Evolutionary conservation across 169 alveolate species (phyloP).

Genomic region (Plasmodium cynomolgi): DNA sequence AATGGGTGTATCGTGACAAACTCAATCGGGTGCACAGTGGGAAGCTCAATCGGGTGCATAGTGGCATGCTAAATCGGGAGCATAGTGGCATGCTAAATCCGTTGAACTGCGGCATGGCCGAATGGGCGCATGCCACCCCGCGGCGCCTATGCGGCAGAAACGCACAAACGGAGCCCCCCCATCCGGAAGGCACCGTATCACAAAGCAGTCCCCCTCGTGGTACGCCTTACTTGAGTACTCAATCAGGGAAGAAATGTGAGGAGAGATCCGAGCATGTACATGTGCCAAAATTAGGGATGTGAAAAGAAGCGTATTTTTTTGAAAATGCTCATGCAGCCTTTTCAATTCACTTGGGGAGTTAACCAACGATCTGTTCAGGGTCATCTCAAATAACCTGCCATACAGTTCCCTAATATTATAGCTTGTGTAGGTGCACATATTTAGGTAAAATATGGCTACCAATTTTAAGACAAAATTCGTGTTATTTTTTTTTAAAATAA

Average conservation of each 20-base stretch:
- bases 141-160: no score
- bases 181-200: background rate
- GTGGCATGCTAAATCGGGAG: no score
- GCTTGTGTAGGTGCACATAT: constrained; percentile 14
- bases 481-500: constrained; percentile 54
- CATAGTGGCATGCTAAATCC: no score
- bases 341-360: constrained; percentile 13
- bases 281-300: constrained; percentile 23
- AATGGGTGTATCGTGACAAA: background rate
- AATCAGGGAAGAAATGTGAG: constrained; percentile 28
- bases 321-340: constrained; percentile 27
- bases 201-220: background rate
- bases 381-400: constrained; percentile 18
- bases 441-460: constrained; percentile 31
- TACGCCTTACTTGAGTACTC: constrained; percentile 64
- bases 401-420: constrained; percentile 34
- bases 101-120: background rate
- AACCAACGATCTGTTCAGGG: background rate
- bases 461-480: constrained; percentile 61
- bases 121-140: no score
- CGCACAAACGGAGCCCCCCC: background rate
- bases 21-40: background rate
- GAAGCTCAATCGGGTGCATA: no score
- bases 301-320: constrained; percentile 27
- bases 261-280: background rate